Percentiles rank a stretch among this genome's conserved stretches.
Conservation (phyloP, 2,329 filamentous ascomycete genomes). For the Colletotrichum higginsianum region DNA sequence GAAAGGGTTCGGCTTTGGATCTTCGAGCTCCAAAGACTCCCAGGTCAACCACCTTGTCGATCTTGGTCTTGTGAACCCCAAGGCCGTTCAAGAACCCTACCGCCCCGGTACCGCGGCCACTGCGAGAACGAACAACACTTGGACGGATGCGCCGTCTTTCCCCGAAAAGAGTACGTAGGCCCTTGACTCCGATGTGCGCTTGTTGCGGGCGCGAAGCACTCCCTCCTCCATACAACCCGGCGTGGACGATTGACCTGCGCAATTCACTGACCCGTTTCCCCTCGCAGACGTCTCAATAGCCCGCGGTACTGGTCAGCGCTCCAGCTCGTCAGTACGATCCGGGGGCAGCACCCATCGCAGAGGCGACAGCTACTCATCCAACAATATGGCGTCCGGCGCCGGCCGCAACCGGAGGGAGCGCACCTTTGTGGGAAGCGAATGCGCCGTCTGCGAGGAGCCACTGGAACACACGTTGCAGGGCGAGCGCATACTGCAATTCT, state of each 20-base stretch:
- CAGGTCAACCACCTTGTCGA: slow-evolving; percentile 39
- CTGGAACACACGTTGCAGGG: slow-evolving; percentile 95
- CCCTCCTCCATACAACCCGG: background rate
- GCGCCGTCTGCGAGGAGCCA: slow-evolving; percentile 96
- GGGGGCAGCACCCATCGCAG: slow-evolving; percentile 54
- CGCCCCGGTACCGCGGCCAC: slow-evolving; percentile 41
- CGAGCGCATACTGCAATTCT: slow-evolving; percentile 95
- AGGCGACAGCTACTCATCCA: slow-evolving; percentile 49
- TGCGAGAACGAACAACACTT: slow-evolving; percentile 33
- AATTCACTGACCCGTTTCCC: slow-evolving; percentile 25
- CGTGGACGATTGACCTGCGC: background rate
- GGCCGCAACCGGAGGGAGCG: slow-evolving; percentile 89
- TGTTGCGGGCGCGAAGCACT: background rate
- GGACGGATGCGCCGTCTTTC: slow-evolving; percentile 51
- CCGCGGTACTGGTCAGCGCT: slow-evolving; percentile 48
- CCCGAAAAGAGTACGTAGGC: slow-evolving; percentile 59
- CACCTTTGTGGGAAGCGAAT: slow-evolving; percentile 95
- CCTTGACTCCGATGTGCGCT: slow-evolving; percentile 9
- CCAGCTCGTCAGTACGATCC: slow-evolving; percentile 54
- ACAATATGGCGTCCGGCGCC: slow-evolving; percentile 61
- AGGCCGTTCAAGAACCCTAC: slow-evolving; percentile 36
- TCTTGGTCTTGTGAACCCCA: slow-evolving; percentile 40
- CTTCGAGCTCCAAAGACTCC: slow-evolving; percentile 36
- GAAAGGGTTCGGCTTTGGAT: slow-evolving; percentile 42
- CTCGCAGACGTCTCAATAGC: slow-evolving; percentile 48